Conservation (phyloP, 495 filamentous ascomycete species). For the Neurospora hispaniola region DNA sequence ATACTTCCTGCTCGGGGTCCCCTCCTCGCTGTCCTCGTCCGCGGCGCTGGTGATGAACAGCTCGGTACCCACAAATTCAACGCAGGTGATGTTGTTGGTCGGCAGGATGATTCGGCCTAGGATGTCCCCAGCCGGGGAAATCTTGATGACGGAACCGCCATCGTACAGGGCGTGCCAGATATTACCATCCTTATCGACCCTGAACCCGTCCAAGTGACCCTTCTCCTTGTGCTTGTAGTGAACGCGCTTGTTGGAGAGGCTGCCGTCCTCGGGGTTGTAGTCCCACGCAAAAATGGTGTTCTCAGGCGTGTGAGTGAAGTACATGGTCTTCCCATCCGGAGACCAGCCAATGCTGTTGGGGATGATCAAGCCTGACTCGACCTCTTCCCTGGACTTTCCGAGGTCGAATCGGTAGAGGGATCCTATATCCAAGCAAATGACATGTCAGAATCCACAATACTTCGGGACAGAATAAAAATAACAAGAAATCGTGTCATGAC, state of each 20-base stretch:
- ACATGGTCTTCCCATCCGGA: constrained; percentile 62
- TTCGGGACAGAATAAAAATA: not conserved
- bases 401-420: constrained; percentile 30
- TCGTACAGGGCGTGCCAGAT: constrained; percentile 75
- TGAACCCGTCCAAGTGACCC: constrained; percentile 64
- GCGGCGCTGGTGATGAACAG: constrained; percentile 64
- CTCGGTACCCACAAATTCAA: constrained; percentile 61
- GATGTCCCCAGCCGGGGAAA: constrained; percentile 52
- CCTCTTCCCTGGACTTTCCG: constrained; percentile 6
- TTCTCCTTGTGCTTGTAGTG: constrained; percentile 53
- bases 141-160: constrained; percentile 54
- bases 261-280: constrained; percentile 53
- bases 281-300: constrained; percentile 64
- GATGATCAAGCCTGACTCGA: constrained; percentile 45
- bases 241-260: constrained; percentile 53
- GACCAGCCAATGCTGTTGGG: constrained; percentile 79
- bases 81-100: constrained; percentile 61
- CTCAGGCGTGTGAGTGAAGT: constrained; percentile 71
- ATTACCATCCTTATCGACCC: constrained; percentile 60
- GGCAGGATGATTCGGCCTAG: constrained; percentile 56
- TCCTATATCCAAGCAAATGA: constrained; percentile 15
- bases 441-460: not conserved
- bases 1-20: constrained; percentile 43
- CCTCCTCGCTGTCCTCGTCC: constrained; percentile 44
- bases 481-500: not conserved